phyloP scores from a whole-genome alignment of 352 stramenopile genomes.

The Globisporangium parvum region DNA sequence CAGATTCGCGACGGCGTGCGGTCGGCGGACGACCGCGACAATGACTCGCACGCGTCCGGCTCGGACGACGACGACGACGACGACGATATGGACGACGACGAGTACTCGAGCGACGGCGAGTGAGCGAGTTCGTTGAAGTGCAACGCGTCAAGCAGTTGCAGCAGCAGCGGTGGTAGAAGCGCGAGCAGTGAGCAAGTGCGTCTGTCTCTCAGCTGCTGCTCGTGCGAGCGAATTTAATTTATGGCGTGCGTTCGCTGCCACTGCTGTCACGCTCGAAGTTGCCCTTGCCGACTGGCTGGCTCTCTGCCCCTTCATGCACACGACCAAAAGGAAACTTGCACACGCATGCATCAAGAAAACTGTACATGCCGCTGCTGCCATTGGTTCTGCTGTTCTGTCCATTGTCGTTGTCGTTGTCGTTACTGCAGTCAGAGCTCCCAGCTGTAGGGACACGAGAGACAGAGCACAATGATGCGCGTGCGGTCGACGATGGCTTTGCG shows the following conservation, averaged over 20 bases:
- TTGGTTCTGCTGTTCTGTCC: background rate
- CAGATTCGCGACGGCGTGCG: constrained; percentile 29
- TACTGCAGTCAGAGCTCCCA: constrained; percentile 60
- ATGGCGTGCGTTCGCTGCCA: constrained; percentile 11
- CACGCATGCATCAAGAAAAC: too few species aligned
- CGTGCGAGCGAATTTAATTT: constrained; percentile 13
- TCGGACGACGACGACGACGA: constrained; percentile 25
- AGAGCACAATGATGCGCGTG: constrained; percentile 79
- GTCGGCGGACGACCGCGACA: constrained; percentile 21
- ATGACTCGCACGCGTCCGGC: constrained; percentile 18
- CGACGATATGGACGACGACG: constrained; percentile 11
- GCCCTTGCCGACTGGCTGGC: background rate
- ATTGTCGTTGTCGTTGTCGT: background rate
- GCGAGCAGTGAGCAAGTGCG: background rate
- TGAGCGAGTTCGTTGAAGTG: background rate
- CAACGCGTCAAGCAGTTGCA: too few species aligned
- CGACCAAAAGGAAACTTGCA: too few species aligned
- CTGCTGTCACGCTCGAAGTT: background rate
- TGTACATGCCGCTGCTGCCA: background rate
- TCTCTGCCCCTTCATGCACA: too few species aligned
- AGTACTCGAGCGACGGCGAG: constrained; percentile 33
- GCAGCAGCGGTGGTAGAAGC: too few species aligned
- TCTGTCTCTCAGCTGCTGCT: background rate
- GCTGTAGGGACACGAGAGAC: constrained; percentile 61
- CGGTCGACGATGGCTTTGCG: constrained; percentile 82